phyloP scores from a whole-genome alignment of 306 rosid species.

The Malus domestica region DNA sequence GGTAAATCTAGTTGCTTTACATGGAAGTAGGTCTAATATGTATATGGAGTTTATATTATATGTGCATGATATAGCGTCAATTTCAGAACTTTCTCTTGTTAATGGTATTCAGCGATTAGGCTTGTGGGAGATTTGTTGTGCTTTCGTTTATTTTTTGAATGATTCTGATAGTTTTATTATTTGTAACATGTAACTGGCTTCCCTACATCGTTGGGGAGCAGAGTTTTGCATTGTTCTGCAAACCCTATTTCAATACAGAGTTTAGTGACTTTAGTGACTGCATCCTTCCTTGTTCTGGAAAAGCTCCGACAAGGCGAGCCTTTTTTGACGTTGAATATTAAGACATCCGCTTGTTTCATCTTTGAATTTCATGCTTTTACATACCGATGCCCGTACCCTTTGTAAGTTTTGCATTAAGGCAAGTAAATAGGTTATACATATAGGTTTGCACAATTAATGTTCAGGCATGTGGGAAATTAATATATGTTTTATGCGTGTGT shows the following conservation, averaged over 20 bases:
- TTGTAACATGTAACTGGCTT: slow-evolving; percentile 57
- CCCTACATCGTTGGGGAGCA: slow-evolving; percentile 53
- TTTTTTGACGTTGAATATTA: slow-evolving; percentile 34
- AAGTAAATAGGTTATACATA: background rate
- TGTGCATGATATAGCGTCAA: slow-evolving; percentile 36
- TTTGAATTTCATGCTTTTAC: background rate
- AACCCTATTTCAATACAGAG: slow-evolving; percentile 20
- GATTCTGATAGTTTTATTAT: slow-evolving; percentile 38
- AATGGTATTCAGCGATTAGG: background rate
- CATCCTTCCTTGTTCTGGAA: slow-evolving; percentile 36
- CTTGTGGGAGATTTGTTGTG: slow-evolving; percentile 2
- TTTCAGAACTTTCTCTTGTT: background rate
- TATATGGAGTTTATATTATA: slow-evolving; percentile 22
- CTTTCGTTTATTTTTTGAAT: background rate
- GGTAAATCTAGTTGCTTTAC: slow-evolving; percentile 23
- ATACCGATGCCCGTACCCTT: background rate
- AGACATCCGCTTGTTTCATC: slow-evolving; percentile 7
- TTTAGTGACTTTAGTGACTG: slow-evolving; percentile 30
- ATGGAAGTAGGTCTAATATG: slow-evolving; percentile 31
- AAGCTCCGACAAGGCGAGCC: slow-evolving; percentile 28
- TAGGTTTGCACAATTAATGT: background rate
- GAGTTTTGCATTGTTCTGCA: slow-evolving; percentile 30
- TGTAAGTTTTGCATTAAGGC: background rate
- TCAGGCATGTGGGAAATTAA: background rate
- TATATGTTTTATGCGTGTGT: background rate